Evolutionary conservation across 257 asterid genomes (phyloP).

Genomic region (Nicotiana undulata): DNA sequence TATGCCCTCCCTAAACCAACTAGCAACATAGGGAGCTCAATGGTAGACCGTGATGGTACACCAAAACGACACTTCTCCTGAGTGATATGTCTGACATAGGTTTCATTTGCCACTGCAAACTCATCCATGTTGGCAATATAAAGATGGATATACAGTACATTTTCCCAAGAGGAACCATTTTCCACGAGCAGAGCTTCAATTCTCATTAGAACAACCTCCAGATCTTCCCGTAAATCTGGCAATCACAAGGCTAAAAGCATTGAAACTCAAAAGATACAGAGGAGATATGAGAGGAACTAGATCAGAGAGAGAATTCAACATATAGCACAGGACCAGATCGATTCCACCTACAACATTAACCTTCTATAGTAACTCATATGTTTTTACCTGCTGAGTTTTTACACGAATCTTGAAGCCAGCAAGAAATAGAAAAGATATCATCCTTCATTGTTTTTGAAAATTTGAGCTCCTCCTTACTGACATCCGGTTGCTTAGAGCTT

Average conservation of each 20-base stretch:
- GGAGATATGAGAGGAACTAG: not conserved
- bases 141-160: conserved; percentile 79
- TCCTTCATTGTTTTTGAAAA: conserved; percentile 51
- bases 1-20: conserved; percentile 83
- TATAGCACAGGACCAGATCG: not conserved
- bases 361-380: conserved; percentile 4
- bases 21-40: conserved; percentile 80
- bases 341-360: conserved; percentile 1
- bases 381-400: conserved; percentile 57
- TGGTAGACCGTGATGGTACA: conserved; percentile 92
- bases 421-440: conserved; percentile 53
- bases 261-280: conserved; percentile 9
- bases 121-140: conserved; percentile 74
- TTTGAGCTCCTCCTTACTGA: conserved; percentile 29
- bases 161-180: conserved; percentile 72
- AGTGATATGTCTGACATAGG: conserved; percentile 73
- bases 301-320: not conserved
- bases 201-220: conserved; percentile 50
- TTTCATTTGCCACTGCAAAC: conserved; percentile 64
- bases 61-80: conserved; percentile 88
- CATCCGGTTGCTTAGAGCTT: conserved; percentile 23
- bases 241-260: conserved; percentile 13
- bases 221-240: conserved; percentile 64
- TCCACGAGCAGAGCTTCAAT: conserved; percentile 55
- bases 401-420: conserved; percentile 68